Evolutionary conservation across 2,329 filamentous ascomycete genomes (phyloP).

Genomic region (Xylaria digitata): DNA sequence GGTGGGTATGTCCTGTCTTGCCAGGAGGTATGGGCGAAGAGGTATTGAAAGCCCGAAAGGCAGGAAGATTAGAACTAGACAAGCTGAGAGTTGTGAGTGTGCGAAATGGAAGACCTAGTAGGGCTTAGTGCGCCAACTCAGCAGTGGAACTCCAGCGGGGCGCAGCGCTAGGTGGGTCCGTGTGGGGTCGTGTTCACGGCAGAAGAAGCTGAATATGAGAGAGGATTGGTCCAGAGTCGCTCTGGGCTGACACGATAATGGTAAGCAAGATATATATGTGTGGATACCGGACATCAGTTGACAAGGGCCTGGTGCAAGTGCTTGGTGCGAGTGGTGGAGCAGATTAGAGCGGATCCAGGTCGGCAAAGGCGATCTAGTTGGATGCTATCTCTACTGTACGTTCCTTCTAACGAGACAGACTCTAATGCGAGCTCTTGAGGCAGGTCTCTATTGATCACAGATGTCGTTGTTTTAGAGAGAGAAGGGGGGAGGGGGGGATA

Average conservation of each 20-base stretch:
- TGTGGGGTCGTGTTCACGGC: constrained; percentile 36
- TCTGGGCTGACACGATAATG: constrained; percentile 49
- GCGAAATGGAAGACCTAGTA: constrained; percentile 40
- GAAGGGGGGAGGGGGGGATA: not conserved
- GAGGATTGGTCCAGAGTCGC: constrained; percentile 48
- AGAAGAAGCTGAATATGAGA: constrained; percentile 38
- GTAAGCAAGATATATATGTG: constrained; percentile 34
- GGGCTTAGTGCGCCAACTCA: constrained; percentile 49
- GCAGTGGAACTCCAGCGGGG: constrained; percentile 38
- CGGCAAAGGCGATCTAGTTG: constrained; percentile 28
- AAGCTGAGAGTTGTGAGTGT: constrained; percentile 12
- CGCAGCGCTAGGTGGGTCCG: constrained; percentile 39
- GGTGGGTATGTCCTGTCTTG: constrained; percentile 11
- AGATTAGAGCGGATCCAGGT: constrained; percentile 17
- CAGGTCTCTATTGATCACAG: not conserved
- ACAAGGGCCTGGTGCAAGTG: constrained; percentile 27
- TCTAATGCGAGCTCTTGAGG: constrained; percentile 1
- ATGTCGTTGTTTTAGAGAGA: not conserved
- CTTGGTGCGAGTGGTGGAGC: constrained; percentile 30
- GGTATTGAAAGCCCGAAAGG: constrained; percentile 11
- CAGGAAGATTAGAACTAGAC: constrained; percentile 24
- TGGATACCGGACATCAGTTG: constrained; percentile 13
- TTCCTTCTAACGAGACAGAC: not conserved
- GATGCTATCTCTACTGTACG: constrained; percentile 4
- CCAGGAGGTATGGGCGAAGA: too few relatives aligned